A percentile compares a stretch with the other conserved stretches of the same genome.
phyloP scores from a whole-genome alignment of 1,139 yeast species.

The Taiozyma sp. region DNA sequence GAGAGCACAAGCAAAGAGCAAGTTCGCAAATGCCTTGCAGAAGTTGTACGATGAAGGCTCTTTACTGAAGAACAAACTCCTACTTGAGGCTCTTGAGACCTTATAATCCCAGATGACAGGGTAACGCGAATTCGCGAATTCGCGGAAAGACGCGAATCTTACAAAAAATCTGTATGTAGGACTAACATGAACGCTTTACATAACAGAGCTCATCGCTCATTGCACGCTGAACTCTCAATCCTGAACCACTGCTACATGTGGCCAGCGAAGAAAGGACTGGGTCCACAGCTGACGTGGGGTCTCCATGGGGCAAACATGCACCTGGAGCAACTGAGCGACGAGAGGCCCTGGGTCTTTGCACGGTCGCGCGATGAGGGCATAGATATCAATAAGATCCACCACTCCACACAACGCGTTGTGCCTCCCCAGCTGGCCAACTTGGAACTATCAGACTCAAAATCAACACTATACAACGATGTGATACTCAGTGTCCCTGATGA shows the following conservation, averaged over 20 bases:
- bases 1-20: conserved; percentile 42
- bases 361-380: conserved; percentile 25
- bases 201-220: background rate
- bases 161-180: no score
- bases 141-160: background rate
- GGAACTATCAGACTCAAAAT: background rate
- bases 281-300: conserved; percentile 38
- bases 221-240: background rate
- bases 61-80: background rate
- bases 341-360: conserved; percentile 26
- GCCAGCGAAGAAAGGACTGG: conserved; percentile 39
- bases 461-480: background rate
- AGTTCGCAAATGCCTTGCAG: conserved; percentile 38
- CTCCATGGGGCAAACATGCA: conserved; percentile 29
- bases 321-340: conserved; percentile 14
- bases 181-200: no score
- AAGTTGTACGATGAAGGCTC: conserved; percentile 49
- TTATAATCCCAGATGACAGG: background rate
- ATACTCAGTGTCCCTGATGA: conserved; percentile 2
- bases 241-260: conserved; percentile 29
- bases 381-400: conserved; percentile 18
- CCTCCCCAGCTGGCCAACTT: conserved; percentile 5
- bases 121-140: background rate
- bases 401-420: conserved; percentile 17
- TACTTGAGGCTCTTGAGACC: background rate